Base-by-base conservation (phyloP, 768 basidiomycete genomes). In the Russula brevipes region DNA sequence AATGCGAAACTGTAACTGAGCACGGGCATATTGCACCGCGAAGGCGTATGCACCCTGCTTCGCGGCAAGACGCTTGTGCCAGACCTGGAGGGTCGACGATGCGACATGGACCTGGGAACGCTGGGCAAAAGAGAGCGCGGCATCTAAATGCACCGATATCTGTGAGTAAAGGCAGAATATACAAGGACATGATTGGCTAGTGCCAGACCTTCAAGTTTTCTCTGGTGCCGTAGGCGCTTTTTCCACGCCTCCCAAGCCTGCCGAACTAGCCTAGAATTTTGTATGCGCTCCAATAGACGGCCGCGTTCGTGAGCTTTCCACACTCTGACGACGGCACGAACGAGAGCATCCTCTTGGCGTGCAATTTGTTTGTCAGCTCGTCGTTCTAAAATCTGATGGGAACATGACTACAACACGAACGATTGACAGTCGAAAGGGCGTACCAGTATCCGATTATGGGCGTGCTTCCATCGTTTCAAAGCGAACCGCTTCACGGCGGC, bases 261-360 rank as follows among this genome's bases (percentile, higher is more conserved):
- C 66, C 78, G 81, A 50, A 82, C 57, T 8, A 85, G 67, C 39
- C 83, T 78, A 19, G 76, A 64, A 5, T 74, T 72, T 57, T 76
- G 80, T 41, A 85, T 81, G 51, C 81, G 78, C 60, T 82, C 82
- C 11, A 89, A 76, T 35, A 85, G 76, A 54, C 73, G 76, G 36
- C 85, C 85, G 9, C 85, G 81, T 68, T 87, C 86, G 44, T 81
- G 81, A 24, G 88, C 85, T 67, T 81, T 86, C 87, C 88, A 87
- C 4, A 88, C 80, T 52, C 84, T 77, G 68, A 79, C 73, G 51
- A 86, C 75, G 35, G 84, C 87, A 50, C 81, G 80, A 36, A 88
- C 62, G 24, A 88, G 77, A 14, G 85, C 75, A 57, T 76, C 77
- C 59, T 89, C 83, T 69, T 83, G 85, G 49, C 84, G 78, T 51